Evolutionary conservation across 768 basidiomycete genomes (phyloP).

Genomic region (Podaxis carcinomalis): DNA sequence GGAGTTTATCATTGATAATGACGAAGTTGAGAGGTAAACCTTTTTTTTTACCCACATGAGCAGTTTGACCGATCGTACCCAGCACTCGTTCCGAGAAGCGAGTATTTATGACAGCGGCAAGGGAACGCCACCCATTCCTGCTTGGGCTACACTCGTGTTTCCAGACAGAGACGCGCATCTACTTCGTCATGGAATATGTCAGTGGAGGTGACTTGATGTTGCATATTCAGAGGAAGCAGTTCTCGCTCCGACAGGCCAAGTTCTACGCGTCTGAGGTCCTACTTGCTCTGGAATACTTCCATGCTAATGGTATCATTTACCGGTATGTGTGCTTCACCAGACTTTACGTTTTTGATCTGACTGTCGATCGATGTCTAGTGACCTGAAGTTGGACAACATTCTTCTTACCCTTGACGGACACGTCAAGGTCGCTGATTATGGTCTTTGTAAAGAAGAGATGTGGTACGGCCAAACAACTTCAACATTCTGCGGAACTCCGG

Average conservation of each 20-base stretch:
- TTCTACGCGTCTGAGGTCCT: conserved; percentile 98
- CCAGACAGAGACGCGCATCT: conserved; percentile 98
- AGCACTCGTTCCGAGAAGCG: conserved; percentile 99
- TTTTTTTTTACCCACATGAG: too few species aligned
- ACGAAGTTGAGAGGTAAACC: conserved; percentile 94
- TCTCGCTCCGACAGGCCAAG: conserved; percentile 97
- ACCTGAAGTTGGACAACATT: conserved; percentile 98
- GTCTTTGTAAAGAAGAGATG: conserved; percentile 99
- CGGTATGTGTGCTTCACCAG: conserved; percentile 47
- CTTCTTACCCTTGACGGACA: conserved; percentile 95
- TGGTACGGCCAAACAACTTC: conserved; percentile 94
- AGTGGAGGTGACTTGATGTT: conserved; percentile 99
- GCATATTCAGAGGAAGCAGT: conserved; percentile 98
- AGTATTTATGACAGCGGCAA: conserved; percentile 95
- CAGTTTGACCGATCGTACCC: conserved; percentile 1
- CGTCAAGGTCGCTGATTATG: conserved; percentile 98
- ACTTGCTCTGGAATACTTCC: conserved; percentile 96
- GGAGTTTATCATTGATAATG: conserved; percentile 99
- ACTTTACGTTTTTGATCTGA: not conserved
- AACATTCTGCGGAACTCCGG: conserved; percentile 98
- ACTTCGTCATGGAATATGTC: conserved; percentile 99
- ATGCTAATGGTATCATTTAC: conserved; percentile 98
- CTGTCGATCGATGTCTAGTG: conserved; percentile 39
- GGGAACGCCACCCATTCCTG: conserved; percentile 95
- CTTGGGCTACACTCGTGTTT: conserved; percentile 97